These are phyloP conservation scores for Talaromyces pinophilus DNA, from an alignment of 2,329 filamentous ascomycete genomes.

Conservation along the genomic window DNA sequence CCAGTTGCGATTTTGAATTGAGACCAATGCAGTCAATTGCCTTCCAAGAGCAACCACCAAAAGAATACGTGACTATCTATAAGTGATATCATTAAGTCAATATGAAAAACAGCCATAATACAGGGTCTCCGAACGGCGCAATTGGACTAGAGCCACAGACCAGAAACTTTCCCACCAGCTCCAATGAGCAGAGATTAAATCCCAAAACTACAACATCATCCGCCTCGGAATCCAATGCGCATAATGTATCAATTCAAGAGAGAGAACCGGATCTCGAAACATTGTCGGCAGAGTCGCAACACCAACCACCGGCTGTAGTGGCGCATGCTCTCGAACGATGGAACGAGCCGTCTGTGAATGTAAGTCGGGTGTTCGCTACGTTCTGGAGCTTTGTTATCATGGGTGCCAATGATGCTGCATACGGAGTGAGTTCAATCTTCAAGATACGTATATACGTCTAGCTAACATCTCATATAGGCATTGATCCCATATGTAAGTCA, in stretches of 20 bases:
- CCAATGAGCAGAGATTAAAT: background rate
- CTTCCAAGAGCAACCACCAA: background rate
- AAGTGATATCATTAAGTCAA: background rate
- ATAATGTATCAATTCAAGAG: background rate
- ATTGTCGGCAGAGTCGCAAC: conserved; percentile 1
- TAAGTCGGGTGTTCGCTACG: conserved; percentile 52
- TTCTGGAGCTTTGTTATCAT: conserved; percentile 62
- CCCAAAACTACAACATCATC: background rate
- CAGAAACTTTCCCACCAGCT: background rate
- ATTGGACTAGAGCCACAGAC: background rate
- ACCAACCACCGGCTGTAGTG: background rate
- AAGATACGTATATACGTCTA: background rate
- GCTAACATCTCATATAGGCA: conserved; percentile 36
- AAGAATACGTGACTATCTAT: background rate
- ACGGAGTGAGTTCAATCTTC: conserved; percentile 51
- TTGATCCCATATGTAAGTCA: conserved; percentile 49
- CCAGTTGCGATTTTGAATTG: background rate
- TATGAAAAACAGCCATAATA: background rate
- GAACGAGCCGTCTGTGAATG: conserved; percentile 55
- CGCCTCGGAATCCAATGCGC: background rate
- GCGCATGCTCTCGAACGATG: conserved; percentile 41
- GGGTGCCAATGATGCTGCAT: conserved; percentile 61
- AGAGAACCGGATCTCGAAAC: background rate
- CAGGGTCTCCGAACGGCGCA: background rate
- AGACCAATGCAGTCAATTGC: background rate